phyloP scores from a whole-genome alignment of 2,329 filamentous ascomycete species.

The Endoconidiophora laricicola region DNA sequence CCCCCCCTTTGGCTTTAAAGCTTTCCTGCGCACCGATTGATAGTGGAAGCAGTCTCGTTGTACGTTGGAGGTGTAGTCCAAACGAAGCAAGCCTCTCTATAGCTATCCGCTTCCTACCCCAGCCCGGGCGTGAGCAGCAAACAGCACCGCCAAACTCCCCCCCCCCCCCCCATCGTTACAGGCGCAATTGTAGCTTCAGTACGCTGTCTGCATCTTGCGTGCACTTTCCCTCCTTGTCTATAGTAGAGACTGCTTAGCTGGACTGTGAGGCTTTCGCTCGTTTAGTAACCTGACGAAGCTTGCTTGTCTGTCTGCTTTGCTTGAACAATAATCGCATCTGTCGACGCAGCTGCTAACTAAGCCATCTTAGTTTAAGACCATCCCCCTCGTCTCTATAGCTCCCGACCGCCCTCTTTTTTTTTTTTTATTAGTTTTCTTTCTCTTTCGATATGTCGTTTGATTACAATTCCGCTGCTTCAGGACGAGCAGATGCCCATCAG shows the following conservation, averaged over 20 bases:
- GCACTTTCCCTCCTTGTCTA: not conserved
- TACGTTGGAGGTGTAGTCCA: not conserved
- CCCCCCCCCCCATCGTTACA: not conserved
- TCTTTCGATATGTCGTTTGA: constrained; percentile 12
- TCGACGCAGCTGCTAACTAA: constrained; percentile 2
- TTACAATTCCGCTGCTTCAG: constrained; percentile 8
- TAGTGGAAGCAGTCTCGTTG: too few species aligned
- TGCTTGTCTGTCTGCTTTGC: not conserved
- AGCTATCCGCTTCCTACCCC: not conserved
- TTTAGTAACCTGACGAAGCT: constrained; percentile 5
- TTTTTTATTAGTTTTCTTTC: constrained; percentile 8
- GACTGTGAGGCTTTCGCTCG: constrained; percentile 1
- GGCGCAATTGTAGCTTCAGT: not conserved
- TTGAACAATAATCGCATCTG: constrained; percentile 1
- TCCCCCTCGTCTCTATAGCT: constrained; percentile 6
- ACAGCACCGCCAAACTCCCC: not conserved
- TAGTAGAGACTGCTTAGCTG: not conserved
- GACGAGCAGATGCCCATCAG: constrained; percentile 8
- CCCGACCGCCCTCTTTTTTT: constrained; percentile 8
- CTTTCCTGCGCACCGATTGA: too few species aligned
- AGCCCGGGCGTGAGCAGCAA: not conserved
- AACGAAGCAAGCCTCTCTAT: not conserved
- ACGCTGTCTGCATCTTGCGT: not conserved
- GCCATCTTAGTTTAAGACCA: constrained; percentile 8
- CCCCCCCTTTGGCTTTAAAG: too few species aligned